phyloP scores from a whole-genome alignment of 2,329 filamentous ascomycete species.

The Aspergillus awamori region DNA sequence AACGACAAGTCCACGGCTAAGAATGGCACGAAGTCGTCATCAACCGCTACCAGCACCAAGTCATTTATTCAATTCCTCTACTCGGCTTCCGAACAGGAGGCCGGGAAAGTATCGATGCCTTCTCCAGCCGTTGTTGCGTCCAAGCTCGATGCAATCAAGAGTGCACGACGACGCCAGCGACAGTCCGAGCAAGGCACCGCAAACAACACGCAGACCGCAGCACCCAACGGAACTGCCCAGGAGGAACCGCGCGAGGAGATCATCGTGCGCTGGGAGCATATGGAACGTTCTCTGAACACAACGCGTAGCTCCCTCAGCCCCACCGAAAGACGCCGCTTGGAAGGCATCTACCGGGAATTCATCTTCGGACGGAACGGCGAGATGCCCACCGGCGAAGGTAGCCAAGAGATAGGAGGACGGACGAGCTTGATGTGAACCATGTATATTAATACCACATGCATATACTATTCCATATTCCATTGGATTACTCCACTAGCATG shows the following conservation, averaged over 20 bases:
- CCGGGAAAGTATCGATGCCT: slow-evolving; percentile 63
- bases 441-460: neutral
- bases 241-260: slow-evolving; percentile 64
- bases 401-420: slow-evolving; percentile 87
- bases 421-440: slow-evolving; percentile 80
- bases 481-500: too few species aligned
- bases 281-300: slow-evolving; percentile 72
- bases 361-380: slow-evolving; percentile 89
- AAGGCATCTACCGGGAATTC: slow-evolving; percentile 88
- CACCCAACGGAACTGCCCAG: slow-evolving; percentile 27
- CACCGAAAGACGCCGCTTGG: slow-evolving; percentile 73
- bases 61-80: slow-evolving; percentile 82
- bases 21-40: slow-evolving; percentile 32
- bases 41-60: slow-evolving; percentile 39
- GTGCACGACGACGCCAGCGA: slow-evolving; percentile 66
- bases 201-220: slow-evolving; percentile 20
- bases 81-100: slow-evolving; percentile 58
- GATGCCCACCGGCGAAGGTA: slow-evolving; percentile 90
- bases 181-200: slow-evolving; percentile 47
- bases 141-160: slow-evolving; percentile 81
- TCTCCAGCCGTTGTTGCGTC: slow-evolving; percentile 77
- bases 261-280: slow-evolving; percentile 79
- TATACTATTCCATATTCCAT: neutral
- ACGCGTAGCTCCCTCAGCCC: slow-evolving; percentile 82
- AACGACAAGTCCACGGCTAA: slow-evolving; percentile 51